Conservation (phyloP, 2,329 filamentous ascomycete species). For the Cercospora sojina region DNA sequence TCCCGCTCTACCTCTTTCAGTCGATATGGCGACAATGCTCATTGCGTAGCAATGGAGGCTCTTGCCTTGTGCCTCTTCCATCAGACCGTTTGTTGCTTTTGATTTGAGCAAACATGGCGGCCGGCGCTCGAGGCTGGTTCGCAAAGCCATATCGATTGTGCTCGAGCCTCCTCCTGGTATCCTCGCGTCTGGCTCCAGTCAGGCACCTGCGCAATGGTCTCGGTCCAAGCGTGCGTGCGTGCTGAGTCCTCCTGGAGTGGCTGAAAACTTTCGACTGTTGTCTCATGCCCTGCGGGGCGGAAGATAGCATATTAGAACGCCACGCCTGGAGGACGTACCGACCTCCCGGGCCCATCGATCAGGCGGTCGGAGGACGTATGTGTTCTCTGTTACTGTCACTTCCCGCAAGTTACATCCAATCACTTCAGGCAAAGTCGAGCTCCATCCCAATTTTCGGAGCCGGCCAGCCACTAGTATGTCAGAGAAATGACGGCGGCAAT, state of each 20-base stretch:
- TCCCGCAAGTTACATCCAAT: not conserved
- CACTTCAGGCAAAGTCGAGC: not conserved
- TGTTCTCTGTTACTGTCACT: not conserved
- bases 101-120: constrained; percentile 8
- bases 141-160: not conserved
- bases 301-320: not conserved
- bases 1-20: not conserved
- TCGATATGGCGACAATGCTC: constrained; percentile 4
- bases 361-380: not conserved
- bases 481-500: not conserved
- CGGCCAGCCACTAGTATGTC: not conserved
- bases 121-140: constrained; percentile 5
- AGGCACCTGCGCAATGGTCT: not conserved
- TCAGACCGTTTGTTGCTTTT: not conserved
- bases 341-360: not conserved
- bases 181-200: not conserved
- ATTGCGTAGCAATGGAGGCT: not conserved
- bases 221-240: not conserved
- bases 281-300: constrained; percentile 1
- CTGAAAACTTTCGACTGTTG: not conserved
- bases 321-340: not conserved
- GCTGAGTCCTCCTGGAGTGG: not conserved
- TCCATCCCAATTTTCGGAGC: not conserved
- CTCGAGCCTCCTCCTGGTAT: constrained; percentile 3
- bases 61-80: not conserved